These are phyloP conservation scores for Pseudogymnoascus sp. DNA, from an alignment of 2,329 filamentous ascomycete genomes.

Conservation along the genomic window DNA sequence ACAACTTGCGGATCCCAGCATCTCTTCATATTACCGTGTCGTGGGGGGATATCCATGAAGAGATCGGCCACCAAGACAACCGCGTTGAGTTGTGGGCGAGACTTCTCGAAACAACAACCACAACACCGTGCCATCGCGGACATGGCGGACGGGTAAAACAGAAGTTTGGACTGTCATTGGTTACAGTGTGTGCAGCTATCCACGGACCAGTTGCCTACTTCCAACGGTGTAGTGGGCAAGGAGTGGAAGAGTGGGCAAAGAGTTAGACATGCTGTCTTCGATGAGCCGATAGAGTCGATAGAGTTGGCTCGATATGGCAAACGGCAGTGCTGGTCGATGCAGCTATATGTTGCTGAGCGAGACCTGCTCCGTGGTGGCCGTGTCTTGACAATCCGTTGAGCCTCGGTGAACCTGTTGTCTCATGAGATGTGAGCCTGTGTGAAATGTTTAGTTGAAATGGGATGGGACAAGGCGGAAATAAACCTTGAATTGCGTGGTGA, in stretches of 20 bases:
- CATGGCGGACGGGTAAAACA: background rate
- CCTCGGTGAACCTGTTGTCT: background rate
- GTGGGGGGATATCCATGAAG: conserved; percentile 4
- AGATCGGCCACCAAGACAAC: conserved; percentile 1
- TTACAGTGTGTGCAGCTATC: background rate
- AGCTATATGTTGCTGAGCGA: background rate
- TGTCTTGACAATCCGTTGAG: conserved; percentile 3
- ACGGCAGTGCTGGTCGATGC: background rate
- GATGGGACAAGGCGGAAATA: background rate
- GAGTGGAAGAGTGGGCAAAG: background rate
- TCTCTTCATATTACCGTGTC: conserved; percentile 4
- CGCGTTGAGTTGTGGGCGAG: conserved; percentile 1
- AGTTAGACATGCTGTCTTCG: conserved; percentile 4
- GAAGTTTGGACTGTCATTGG: background rate
- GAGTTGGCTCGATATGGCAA: conserved; percentile 3
- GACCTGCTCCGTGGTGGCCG: background rate
- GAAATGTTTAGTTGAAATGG: background rate
- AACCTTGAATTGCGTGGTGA: conserved; percentile 8
- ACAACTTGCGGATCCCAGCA: background rate
- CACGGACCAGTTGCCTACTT: conserved; percentile 4
- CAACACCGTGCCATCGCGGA: background rate
- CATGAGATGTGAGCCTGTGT: background rate
- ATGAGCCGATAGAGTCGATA: conserved; percentile 1
- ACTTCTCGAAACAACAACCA: conserved; percentile 5
- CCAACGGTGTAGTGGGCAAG: background rate